phyloP scores from a whole-genome alignment of 257 asterid genomes.

The Solanum pimpinellifolium region DNA sequence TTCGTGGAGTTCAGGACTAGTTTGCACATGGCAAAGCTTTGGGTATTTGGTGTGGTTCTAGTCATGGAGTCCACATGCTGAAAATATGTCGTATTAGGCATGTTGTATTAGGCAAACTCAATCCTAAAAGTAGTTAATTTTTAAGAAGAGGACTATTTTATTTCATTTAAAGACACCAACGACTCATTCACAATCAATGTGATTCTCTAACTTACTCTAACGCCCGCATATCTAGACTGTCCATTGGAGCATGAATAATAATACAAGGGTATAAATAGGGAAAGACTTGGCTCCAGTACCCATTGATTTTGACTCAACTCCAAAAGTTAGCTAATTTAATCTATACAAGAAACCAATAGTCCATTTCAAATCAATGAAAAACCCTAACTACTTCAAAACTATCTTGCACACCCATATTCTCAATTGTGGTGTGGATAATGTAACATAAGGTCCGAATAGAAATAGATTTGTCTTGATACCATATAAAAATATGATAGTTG shows the following conservation, averaged over 20 bases:
- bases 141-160: neutral
- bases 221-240: neutral
- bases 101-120: neutral
- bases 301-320: neutral
- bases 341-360: neutral
- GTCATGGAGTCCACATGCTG: neutral
- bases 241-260: neutral
- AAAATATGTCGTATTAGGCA: neutral
- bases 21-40: neutral
- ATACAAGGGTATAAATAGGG: neutral
- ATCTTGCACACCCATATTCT: neutral
- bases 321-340: too few relatives aligned
- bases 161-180: neutral
- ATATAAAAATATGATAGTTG: neutral
- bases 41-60: neutral
- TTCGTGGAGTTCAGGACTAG: neutral
- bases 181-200: neutral
- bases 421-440: neutral
- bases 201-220: neutral
- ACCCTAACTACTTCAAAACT: neutral
- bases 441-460: neutral
- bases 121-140: neutral
- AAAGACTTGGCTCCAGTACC: too few relatives aligned
- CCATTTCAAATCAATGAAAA: neutral
- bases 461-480: neutral